Evolutionary conservation across 768 basidiomycete species (phyloP).

Genomic region (Xerocomellus amylosporus): DNA sequence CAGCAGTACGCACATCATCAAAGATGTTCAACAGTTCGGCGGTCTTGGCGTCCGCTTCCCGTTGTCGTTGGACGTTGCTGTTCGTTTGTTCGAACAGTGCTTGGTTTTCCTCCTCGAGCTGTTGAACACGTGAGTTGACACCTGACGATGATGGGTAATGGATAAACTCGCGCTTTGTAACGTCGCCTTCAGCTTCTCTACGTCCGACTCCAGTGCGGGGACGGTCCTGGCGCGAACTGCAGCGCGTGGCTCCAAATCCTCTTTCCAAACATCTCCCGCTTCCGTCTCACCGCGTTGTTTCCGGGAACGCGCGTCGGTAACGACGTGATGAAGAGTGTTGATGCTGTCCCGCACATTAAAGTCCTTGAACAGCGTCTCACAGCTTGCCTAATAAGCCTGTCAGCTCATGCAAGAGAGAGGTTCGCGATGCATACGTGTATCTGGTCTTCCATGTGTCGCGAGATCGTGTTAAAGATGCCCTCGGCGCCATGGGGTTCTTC

Average conservation of each 20-base stretch:
- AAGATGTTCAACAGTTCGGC: constrained; percentile 50
- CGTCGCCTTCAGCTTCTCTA: constrained; percentile 37
- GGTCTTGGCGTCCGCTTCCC: constrained; percentile 45
- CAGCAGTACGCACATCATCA: constrained; percentile 44
- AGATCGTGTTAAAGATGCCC: constrained; percentile 62
- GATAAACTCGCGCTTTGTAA: constrained; percentile 34
- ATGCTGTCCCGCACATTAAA: constrained; percentile 68
- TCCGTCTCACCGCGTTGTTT: constrained; percentile 40
- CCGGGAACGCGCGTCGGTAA: constrained; percentile 62
- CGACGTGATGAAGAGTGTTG: constrained; percentile 65
- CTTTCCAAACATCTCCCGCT: constrained; percentile 61
- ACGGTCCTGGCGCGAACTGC: constrained; percentile 63
- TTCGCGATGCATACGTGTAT: constrained; percentile 36
- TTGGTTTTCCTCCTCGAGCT: constrained; percentile 61
- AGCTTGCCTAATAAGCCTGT: constrained; percentile 50
- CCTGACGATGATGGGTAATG: neutral
- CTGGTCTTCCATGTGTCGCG: constrained; percentile 67
- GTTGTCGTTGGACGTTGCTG: constrained; percentile 44
- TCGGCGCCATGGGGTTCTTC: constrained; percentile 62
- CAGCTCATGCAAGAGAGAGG: neutral
- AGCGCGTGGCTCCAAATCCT: constrained; percentile 57
- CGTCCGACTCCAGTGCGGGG: constrained; percentile 50
- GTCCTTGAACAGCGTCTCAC: constrained; percentile 66
- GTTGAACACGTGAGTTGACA: neutral
- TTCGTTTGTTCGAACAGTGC: constrained; percentile 47